A percentile compares a stretch with the other conserved stretches of the same genome.
Conservation (phyloP, 495 filamentous ascomycete genomes). For the Aspergillus conjunctus region DNA sequence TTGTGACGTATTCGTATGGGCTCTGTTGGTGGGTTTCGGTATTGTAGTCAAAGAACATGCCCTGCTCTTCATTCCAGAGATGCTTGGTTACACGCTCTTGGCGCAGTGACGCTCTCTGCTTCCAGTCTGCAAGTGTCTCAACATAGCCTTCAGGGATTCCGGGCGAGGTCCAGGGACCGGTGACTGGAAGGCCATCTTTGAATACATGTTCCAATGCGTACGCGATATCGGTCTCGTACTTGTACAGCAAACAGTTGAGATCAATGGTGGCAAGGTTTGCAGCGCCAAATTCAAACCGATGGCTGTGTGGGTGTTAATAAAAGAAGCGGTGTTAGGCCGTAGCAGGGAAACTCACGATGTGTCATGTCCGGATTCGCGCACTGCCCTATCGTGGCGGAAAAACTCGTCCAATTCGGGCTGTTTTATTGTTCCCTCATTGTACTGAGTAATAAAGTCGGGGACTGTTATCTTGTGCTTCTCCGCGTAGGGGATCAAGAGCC, state of each 20-base stretch:
- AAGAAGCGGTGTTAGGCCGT: no score
- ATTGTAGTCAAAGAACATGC: constrained; percentile 9
- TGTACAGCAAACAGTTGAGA: constrained; percentile 4
- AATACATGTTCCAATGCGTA: constrained; percentile 1
- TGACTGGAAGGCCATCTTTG: background rate
- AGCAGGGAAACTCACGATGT: background rate
- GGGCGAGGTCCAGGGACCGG: background rate
- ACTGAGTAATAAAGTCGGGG: background rate
- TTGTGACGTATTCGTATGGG: constrained; percentile 7
- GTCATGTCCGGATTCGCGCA: constrained; percentile 2
- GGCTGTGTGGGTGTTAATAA: background rate
- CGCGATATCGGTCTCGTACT: constrained; percentile 8
- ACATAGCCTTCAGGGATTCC: background rate
- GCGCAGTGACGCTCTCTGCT: background rate
- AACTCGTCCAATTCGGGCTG: background rate
- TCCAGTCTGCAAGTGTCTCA: constrained; percentile 2
- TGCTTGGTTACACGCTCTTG: background rate
- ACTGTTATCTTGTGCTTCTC: background rate
- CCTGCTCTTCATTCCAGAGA: background rate
- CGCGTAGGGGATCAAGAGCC: background rate
- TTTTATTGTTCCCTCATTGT: background rate
- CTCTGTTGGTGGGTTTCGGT: background rate
- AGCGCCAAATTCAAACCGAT: constrained; percentile 1
- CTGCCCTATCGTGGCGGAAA: constrained; percentile 4
- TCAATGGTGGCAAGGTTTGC: constrained; percentile 5